These are phyloP conservation scores for Striga hermonthica DNA, from an alignment of 305 asterid species.

Conservation along the genomic window DNA sequence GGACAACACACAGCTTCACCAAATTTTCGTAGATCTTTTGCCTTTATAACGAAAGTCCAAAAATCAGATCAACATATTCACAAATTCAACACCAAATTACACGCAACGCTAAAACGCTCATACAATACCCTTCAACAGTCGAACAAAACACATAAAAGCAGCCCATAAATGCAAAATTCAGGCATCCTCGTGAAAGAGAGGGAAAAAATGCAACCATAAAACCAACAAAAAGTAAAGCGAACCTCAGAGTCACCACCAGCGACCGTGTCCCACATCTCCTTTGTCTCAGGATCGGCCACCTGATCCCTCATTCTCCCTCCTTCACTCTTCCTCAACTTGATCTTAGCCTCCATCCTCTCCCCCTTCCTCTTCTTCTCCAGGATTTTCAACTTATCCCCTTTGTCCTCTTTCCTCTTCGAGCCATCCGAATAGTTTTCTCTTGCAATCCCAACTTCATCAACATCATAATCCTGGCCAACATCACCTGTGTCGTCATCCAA, in stretches of 20 bases:
- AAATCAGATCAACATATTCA: constrained; percentile 4
- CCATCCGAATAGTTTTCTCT: too few species aligned
- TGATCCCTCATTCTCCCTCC: constrained; percentile 42
- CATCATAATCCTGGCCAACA: constrained; percentile 24
- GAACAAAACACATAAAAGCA: constrained; percentile 5
- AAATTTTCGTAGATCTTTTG: not conserved
- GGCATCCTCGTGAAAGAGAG: not conserved
- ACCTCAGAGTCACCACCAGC: constrained; percentile 91
- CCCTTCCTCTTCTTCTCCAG: too few species aligned
- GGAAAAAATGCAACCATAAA: constrained; percentile 4
- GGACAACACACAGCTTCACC: constrained; percentile 8
- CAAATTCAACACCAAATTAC: constrained; percentile 17
- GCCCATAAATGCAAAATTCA: not conserved
- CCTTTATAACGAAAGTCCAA: not conserved
- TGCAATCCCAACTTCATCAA: too few species aligned
- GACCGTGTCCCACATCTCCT: constrained; percentile 91
- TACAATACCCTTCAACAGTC: constrained; percentile 21
- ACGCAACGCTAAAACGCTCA: constrained; percentile 14
- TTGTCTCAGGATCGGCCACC: constrained; percentile 76
- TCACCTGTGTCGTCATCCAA: constrained; percentile 49
- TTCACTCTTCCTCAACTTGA: too few species aligned
- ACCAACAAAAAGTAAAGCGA: constrained; percentile 25
- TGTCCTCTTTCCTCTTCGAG: too few species aligned
- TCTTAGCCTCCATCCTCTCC: too few species aligned
- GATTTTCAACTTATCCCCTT: too few species aligned